These are phyloP conservation scores for Ustilago lituana DNA, from an alignment of 1,284 basidiomycete species.

Conservation along the genomic window DNA sequence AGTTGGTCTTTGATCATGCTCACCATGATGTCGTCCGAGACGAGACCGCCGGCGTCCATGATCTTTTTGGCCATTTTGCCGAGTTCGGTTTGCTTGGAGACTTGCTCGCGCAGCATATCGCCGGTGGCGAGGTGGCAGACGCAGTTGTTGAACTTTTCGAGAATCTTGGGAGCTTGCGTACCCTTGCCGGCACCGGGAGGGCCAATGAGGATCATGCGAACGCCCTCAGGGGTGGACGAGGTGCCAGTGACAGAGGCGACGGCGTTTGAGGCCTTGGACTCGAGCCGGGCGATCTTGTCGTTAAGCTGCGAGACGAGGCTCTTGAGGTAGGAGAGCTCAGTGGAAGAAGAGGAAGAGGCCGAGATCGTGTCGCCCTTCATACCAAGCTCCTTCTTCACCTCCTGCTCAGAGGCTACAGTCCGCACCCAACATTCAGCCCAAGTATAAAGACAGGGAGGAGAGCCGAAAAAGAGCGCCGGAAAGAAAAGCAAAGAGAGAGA, in stretches of 20 bases:
- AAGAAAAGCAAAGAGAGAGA: neutral
- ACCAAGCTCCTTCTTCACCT: conserved; percentile 42
- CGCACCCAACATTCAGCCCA: no score
- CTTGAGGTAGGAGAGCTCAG: conserved; percentile 64
- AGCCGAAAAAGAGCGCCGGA: no score
- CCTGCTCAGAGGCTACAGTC: conserved; percentile 27
- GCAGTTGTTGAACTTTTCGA: conserved; percentile 81
- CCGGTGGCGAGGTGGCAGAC: conserved; percentile 98
- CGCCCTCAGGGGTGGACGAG: conserved; percentile 37
- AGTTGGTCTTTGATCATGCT: conserved; percentile 97
- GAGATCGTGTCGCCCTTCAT: conserved; percentile 47
- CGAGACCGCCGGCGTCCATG: conserved; percentile 88
- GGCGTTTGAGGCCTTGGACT: conserved; percentile 40
- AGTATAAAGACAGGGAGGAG: no score
- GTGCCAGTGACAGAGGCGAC: conserved; percentile 27
- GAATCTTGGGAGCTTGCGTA: conserved; percentile 93
- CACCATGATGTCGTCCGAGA: conserved; percentile 96
- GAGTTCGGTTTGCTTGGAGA: conserved; percentile 83
- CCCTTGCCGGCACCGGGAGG: conserved; percentile 99
- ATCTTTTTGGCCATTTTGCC: conserved; percentile 95
- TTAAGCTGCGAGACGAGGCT: conserved; percentile 63
- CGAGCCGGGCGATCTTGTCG: conserved; percentile 59
- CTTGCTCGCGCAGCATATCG: conserved; percentile 97
- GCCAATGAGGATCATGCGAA: conserved; percentile 88
- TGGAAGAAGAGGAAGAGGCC: conserved; percentile 13